A percentile compares a stretch with the other conserved stretches of the same genome.
Conservation (phyloP, 2,329 filamentous ascomycete genomes). For the Bretziella fagacearum region DNA sequence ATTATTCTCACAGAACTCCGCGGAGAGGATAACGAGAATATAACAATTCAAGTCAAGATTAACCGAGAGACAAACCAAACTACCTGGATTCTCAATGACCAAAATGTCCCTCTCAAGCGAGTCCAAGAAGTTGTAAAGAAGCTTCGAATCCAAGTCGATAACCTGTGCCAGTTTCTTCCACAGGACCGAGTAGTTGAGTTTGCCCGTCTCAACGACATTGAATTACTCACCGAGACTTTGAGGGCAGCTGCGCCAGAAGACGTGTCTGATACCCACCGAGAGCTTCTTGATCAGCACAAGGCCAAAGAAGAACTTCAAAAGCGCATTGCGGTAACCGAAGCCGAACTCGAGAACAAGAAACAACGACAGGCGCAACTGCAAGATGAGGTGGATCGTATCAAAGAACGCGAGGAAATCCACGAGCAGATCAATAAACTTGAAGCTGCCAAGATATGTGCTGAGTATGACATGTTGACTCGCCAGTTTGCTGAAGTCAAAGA, state of each 20-base stretch:
- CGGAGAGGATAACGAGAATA: constrained; percentile 45
- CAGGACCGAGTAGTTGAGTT: constrained; percentile 95
- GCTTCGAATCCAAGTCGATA: constrained; percentile 89
- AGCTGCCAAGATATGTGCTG: constrained; percentile 46
- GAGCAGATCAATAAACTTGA: constrained; percentile 35
- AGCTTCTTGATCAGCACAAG: constrained; percentile 53
- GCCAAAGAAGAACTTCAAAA: constrained; percentile 40
- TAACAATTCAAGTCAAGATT: constrained; percentile 59
- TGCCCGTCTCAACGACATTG: constrained; percentile 62
- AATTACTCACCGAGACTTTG: constrained; percentile 71
- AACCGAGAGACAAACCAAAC: constrained; percentile 66
- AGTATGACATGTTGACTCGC: constrained; percentile 37
- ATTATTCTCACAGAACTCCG: constrained; percentile 83
- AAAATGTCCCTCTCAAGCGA: constrained; percentile 40
- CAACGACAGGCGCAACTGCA: constrained; percentile 56
- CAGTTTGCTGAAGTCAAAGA: constrained; percentile 29
- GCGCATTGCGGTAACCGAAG: constrained; percentile 27
- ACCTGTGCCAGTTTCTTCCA: constrained; percentile 89
- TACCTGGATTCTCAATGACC: constrained; percentile 61
- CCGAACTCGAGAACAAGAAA: constrained; percentile 41
- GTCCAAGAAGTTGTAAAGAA: constrained; percentile 50
- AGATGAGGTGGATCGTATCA: constrained; percentile 67
- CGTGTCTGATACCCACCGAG: constrained; percentile 62
- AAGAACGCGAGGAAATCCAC: constrained; percentile 44
- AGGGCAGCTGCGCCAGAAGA: constrained; percentile 69